These are phyloP conservation scores for Trichomonascaceae sp. DNA, from an alignment of 1,139 yeast species.

Conservation along the genomic window DNA sequence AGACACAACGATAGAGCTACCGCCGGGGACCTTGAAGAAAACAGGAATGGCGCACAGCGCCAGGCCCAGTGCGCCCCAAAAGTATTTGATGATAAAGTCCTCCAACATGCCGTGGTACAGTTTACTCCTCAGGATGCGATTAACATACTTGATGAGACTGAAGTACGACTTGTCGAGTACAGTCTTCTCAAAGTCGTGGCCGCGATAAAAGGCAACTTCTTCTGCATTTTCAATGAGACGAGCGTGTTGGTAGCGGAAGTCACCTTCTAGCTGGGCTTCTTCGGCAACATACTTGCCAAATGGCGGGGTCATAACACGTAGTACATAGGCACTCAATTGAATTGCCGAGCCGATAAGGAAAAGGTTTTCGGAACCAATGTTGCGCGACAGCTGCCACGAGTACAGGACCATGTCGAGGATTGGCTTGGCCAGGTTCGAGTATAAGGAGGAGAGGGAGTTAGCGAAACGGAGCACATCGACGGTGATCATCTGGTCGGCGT, in stretches of 20 bases:
- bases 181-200: constrained; percentile 70
- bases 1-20: constrained; percentile 14
- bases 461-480: constrained; percentile 71
- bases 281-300: constrained; percentile 73
- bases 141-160: constrained; percentile 64
- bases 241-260: constrained; percentile 71
- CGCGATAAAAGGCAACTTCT: constrained; percentile 77
- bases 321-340: constrained; percentile 61
- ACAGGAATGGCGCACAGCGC: constrained; percentile 82
- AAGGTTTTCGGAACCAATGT: constrained; percentile 78
- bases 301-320: constrained; percentile 76
- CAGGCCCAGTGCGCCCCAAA: constrained; percentile 94
- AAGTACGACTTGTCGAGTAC: constrained; percentile 71
- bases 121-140: constrained; percentile 70
- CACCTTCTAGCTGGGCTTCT: constrained; percentile 74
- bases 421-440: constrained; percentile 83
- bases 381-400: constrained; percentile 62
- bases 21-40: constrained; percentile 51
- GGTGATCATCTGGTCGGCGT: constrained; percentile 74
- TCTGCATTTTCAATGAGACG: constrained; percentile 68
- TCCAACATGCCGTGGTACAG: constrained; percentile 49
- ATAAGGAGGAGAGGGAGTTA: constrained; percentile 56
- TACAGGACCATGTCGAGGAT: constrained; percentile 68
- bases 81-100: constrained; percentile 71
- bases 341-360: constrained; percentile 69